Base-by-base conservation (phyloP, 2,329 filamentous ascomycete genomes). In the Juglanconis oblonga region DNA sequence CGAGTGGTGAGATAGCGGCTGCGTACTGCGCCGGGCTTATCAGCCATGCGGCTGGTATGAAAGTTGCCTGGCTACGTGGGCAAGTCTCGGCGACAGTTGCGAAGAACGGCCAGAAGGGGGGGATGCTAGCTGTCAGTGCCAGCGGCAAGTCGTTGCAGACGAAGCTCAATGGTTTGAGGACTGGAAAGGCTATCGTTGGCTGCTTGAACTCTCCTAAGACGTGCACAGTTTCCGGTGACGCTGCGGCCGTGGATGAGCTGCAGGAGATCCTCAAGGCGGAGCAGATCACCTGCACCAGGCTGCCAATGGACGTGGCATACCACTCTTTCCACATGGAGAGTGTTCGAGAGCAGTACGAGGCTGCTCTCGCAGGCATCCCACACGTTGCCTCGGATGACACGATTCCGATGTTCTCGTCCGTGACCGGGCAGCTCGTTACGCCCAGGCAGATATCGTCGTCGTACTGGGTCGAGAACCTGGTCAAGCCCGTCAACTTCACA, bases 31-130 rank as follows among this genome's bases (percentile, higher is more conserved):
- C 58, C 1, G 58, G 58, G 0, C 51, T 56, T 9, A 51, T 60
- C 32, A 45, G 52, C 29, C 58, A 60, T 5, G 52, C 29, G 0
- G 31, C 52, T 5, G 45, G 42, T 2, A 44, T 60, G 68, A 71
- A 73, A 1, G 73, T 80, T 11, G 82, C 82, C 0, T 86, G 83
- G 67, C 75, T 77, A 64, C 72, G 79, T 31, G 79, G 77, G 0
- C 72, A 75, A 38, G 72, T 79, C n/a, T 73, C 78, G 2, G 72
- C 73, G 2, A 71, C 75, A 3, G 66, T 81, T 44, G 78, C 76
- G 56, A 61, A 74, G 52, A 73, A 70, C 36, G 70, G 75, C 58
- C 74, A 75, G 0, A 64, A 71, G 3, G 44, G 57, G 2, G 51
- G 57, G 1, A 59, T 59, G 57, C 24, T 59, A 29, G 57, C 57